phyloP scores from a whole-genome alignment of 1,139 yeast species.

The Yamadazyma membranifaciens region DNA sequence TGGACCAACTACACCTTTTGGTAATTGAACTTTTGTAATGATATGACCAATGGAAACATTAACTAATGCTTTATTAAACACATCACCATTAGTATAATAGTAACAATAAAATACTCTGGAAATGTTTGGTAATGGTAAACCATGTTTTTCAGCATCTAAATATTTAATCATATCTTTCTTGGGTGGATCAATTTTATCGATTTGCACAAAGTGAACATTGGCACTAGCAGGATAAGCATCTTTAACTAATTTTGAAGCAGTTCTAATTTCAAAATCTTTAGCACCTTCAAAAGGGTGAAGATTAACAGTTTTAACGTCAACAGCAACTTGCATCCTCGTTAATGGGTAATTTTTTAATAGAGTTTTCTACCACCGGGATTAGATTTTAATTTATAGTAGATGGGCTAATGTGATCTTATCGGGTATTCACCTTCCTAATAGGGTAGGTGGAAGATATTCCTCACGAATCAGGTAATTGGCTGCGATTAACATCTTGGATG shows the following conservation, averaged over 20 bases:
- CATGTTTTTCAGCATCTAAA: conserved; percentile 68
- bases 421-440: conserved; percentile 13
- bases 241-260: conserved; percentile 63
- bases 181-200: conserved; percentile 80
- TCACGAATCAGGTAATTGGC: conserved; percentile 9
- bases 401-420: neutral
- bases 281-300: conserved; percentile 68
- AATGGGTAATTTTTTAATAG: neutral
- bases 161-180: conserved; percentile 69
- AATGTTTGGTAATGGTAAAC: conserved; percentile 53
- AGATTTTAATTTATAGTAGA: too few relatives aligned
- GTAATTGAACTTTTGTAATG: conserved; percentile 55
- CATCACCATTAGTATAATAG: conserved; percentile 58
- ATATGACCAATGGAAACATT: conserved; percentile 65
- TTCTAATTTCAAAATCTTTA: conserved; percentile 60
- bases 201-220: conserved; percentile 65
- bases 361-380: too few relatives aligned
- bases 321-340: conserved; percentile 2
- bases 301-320: conserved; percentile 1
- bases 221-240: conserved; percentile 50
- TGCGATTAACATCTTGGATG: too few relatives aligned
- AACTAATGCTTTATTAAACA: conserved; percentile 71
- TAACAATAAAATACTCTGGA: conserved; percentile 67
- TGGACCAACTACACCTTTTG: conserved; percentile 72
- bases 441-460: conserved; percentile 5